phyloP scores from a whole-genome alignment of 1,139 yeast genomes.

The Kodamaea alishanica region DNA sequence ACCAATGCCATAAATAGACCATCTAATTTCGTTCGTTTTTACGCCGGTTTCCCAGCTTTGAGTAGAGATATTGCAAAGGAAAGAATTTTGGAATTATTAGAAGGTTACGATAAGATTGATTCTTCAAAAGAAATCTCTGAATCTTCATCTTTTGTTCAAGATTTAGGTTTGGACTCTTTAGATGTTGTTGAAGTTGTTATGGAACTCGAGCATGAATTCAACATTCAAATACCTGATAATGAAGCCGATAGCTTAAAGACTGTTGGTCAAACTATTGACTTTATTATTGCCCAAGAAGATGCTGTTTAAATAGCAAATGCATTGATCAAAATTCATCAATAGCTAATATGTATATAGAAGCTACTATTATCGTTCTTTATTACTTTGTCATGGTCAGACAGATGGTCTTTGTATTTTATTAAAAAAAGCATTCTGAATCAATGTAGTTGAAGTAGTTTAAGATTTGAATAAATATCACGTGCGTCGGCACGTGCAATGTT shows the following conservation, averaged over 20 bases:
- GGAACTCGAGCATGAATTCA: constrained; percentile 83
- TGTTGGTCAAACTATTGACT: constrained; percentile 77
- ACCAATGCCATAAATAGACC: constrained; percentile 12
- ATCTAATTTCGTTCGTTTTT: constrained; percentile 34
- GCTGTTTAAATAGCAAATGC: constrained; percentile 45
- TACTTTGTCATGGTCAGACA: too few species aligned
- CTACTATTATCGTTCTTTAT: not conserved
- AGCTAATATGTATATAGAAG: not conserved
- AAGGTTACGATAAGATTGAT: constrained; percentile 71
- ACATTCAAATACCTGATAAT: constrained; percentile 77
- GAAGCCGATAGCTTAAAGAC: constrained; percentile 83
- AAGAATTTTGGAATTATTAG: constrained; percentile 74
- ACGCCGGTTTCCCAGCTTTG: constrained; percentile 63
- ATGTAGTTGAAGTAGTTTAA: too few species aligned
- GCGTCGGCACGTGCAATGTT: too few species aligned
- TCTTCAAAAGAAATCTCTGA: constrained; percentile 49
- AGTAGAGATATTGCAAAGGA: constrained; percentile 69
- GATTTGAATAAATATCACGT: too few species aligned
- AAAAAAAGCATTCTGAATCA: too few species aligned
- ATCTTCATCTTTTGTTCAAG: constrained; percentile 62
- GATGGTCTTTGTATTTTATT: too few species aligned
- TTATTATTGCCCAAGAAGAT: constrained; percentile 69
- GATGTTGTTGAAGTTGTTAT: constrained; percentile 87
- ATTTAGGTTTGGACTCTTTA: constrained; percentile 80
- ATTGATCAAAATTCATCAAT: too few species aligned